A percentile compares a stretch with the other conserved stretches of the same genome.
Conservation (phyloP, 495 filamentous ascomycete species). For the Chaetomium fimeti region DNA sequence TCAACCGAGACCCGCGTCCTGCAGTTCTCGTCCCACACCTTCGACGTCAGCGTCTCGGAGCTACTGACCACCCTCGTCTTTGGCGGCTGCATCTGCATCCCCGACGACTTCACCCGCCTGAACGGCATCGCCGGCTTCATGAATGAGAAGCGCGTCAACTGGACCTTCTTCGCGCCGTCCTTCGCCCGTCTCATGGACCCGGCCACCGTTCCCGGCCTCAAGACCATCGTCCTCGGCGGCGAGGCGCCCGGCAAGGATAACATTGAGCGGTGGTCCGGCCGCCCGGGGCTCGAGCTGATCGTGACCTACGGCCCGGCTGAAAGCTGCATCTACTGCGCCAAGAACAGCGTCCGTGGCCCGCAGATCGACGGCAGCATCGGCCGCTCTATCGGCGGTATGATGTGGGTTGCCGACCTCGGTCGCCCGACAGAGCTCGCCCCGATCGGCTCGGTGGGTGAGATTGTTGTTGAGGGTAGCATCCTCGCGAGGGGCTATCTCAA, state of each 20-base stretch:
- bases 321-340: constrained; percentile 29
- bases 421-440: constrained; percentile 37
- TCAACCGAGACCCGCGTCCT: constrained; percentile 42
- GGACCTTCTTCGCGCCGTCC: constrained; percentile 28
- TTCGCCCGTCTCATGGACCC: constrained; percentile 25
- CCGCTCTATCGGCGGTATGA: constrained; percentile 18
- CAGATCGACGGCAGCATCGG: constrained; percentile 23
- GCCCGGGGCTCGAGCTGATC: constrained; percentile 45
- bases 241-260: constrained; percentile 25
- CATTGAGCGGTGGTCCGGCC: constrained; percentile 24
- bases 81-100: constrained; percentile 40
- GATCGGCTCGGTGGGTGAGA: constrained; percentile 48
- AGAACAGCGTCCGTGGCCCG: constrained; percentile 8
- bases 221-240: constrained; percentile 30
- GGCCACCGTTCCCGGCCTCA: constrained; percentile 22
- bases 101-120: constrained; percentile 27
- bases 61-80: constrained; percentile 53
- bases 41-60: constrained; percentile 56
- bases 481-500: constrained; percentile 31
- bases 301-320: constrained; percentile 55
- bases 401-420: constrained; percentile 34
- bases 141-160: constrained; percentile 24
- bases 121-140: constrained; percentile 36
- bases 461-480: constrained; percentile 46
- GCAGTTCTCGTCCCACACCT: constrained; percentile 61